Base-by-base conservation (phyloP, 2,329 filamentous ascomycete species). In the Trichoderma sp. region DNA sequence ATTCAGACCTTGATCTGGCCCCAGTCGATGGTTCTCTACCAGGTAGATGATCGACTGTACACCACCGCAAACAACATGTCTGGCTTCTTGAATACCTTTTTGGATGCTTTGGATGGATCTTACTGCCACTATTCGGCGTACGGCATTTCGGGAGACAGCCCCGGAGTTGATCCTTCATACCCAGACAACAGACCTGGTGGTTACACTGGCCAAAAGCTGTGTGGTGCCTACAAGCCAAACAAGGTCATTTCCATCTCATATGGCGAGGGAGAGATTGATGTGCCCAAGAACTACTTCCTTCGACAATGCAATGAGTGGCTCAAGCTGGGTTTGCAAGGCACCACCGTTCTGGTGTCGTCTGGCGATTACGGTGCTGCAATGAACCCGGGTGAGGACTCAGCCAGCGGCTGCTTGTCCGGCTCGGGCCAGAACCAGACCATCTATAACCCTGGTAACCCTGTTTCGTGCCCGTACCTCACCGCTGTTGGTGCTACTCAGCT, bases 71-170 rank as follows among this genome's bases (percentile, higher is more conserved):
- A 70, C 65, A 70, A 71, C n/a, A 68, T 76, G 82, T 86, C 75
- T 79, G 83, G 68, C 19, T 79, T 77, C 4, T 80, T 82, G 72
- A 81, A 81, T 71, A 82, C 78, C 35, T 81, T 81, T 70, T 75
- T 81, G 27, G 83, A 86, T 70, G 84, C 84, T 33, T 77, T 86
- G 37, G 84, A 86, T 72, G 84, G 83, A 4, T 83, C 82, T 66
- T 87, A 86, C 76, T 87, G 86, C 78, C 81, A 80, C 13, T 83
- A 82, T 69, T 78, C 77, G 14, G 84, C 83, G 3, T 86, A 79
- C 67, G 78, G 78, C 60, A 70, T 70, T 7, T 65, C 70, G 4
- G 70, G 70, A 29, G 69, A 71, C 27, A 70, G 69, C 65, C 66
- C 61, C 13, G 71, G 72, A 5, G 74, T 84, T 19, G 84, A 86